Base-by-base conservation (phyloP, 148 eudicot species). In the Silene latifolia region DNA sequence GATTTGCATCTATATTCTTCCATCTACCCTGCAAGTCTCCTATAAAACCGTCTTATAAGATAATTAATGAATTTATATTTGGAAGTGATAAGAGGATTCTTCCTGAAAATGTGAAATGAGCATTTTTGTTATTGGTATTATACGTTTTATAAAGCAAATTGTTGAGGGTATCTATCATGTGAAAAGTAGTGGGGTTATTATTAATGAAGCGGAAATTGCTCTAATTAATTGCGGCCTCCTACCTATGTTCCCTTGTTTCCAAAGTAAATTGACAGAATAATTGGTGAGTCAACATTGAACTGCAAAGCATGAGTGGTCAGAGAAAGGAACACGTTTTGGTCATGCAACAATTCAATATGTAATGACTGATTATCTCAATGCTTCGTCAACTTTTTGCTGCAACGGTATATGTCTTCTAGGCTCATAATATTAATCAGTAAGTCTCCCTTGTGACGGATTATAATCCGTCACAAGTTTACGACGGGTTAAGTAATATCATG, bases 1-100 rank as follows among this genome's bases (percentile, higher is more conserved):
- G 91, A 85, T 48, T 82, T 88, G 69, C 91, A 88, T 85, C 91
- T 88, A 76, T 72, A 84, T 7, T 86, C 94, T 8, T 74, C 87
- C 94, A 88, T 88, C n/a, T 42, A 8, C 44, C 44, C 44, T 39
- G 5, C 56, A 51, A 51, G 18, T 48, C 54, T 48, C 14, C 14
- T 9, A 15, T 10, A 13, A 48, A 48, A 48, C 14, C 13, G 54
- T 48, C 54, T 48, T 8, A 46, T 13, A 12, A 18, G 56, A 51
- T 4, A 51, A 51, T 51, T 13, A 51, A 15, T 51, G 56, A 51
- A 39, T 13, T 51, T 51, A 13, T 51, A 11, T 51, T 48, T 11
- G 53, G 14, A 8, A 9, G 12, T 2, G 53, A 29, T 21, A 29
- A 58, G 59, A 64, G 60, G 78, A 35, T 32, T 32, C 0, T 4